Base-by-base conservation (phyloP, 768 basidiomycete genomes). In the Boletus rubroflammeus region DNA sequence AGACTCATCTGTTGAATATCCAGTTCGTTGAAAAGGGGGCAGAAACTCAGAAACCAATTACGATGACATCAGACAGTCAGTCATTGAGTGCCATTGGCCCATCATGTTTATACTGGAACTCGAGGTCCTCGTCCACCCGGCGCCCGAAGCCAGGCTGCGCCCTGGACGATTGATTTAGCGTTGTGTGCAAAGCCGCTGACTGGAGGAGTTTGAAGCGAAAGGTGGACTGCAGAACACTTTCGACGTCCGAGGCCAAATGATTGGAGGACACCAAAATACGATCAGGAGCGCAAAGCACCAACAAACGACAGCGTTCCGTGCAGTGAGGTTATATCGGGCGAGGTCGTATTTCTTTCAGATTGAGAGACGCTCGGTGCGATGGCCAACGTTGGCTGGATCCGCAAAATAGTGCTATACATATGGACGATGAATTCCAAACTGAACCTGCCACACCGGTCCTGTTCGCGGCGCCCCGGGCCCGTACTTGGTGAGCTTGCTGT, bases 341-440 rank as follows among this genome's bases (percentile, higher is more conserved):
- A 43, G 21, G 10, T 29, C 21, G 38, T 25, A 21, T 11, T 29
- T 38, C 13, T 5, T 17, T 40, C 34, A 23, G 26, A 34, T 43
- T 31, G 36, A n/a, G 35, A 17, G 11, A 32, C n/a, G 8, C 35
- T 51, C 9, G 6, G 14, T n/a, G 11, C 29, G 3, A 31, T 25
- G n/a, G 15, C 42, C 40, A n/a, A 23, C 25, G 11, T 34, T 14
- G 13, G 32, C 32, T 34, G 32, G 32, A 34, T 11, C 13, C 32
- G 2, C 10, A 34, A 14, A 34, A 11, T 34, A 34, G 32, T 34
- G 32, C 14, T 34, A 14, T 15, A 34, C n/a, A n/a, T n/a, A n/a
- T n/a, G n/a, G n/a, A n/a, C n/a, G n/a, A n/a, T n/a, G n/a, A n/a
- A 40, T 46, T 59, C 57, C 57, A 58, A 53, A 47, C 50, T 28